Base-by-base conservation (phyloP, 2,329 filamentous ascomycete genomes). In the Claviceps lovelessii region DNA sequence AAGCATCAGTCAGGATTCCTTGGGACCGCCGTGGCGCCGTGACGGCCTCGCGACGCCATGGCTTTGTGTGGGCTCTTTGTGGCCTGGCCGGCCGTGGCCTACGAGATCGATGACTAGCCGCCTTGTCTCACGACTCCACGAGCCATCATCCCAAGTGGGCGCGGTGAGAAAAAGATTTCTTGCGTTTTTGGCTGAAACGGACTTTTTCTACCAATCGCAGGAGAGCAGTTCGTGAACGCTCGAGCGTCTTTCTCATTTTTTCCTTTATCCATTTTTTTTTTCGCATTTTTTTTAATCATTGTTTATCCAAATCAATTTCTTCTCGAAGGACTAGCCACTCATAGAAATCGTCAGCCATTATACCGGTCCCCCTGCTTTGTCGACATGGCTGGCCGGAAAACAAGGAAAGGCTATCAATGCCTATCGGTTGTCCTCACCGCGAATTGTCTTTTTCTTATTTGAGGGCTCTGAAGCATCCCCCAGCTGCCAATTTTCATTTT, bases 311-410 rank as follows among this genome's bases (percentile, higher is more conserved):
- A n/a, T 33, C 29, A 19, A 10, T 33, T 33, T 15, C 15, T 23
- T 5, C 29, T 23, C 31, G n/a, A 35, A 17, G 8, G 31, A 49
- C 31, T 5, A 37, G 47, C 31, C 47, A 48, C 29, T 33, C 46
- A 48, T 48, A 17, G 29, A 33, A n/a, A 10, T 5, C 10, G 15
- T 48, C 46, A 48, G 46, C 46, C 46, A n/a, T 31, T 33, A 31
- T 33, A 31, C 9, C 46, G 33, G 33, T 13, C 5, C 33, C 54
- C 51, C 29, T 35, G 46, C 41, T 10, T 31, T 3, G 37, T 37
- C 10, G 46, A 50, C 50, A 53, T 53, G 54, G 51, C 47, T 23
- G 54, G 54, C 54, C 54, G 51, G 51, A 53, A 53, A 42, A 37
- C 46, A 46, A 53, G 52, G 45, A 17, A 33, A 50, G 47, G 39